Evolutionary conservation across 345 rosid genomes (phyloP), one percentile per base, ranked within the genome.

Genomic region (Salix exigua): DNA sequence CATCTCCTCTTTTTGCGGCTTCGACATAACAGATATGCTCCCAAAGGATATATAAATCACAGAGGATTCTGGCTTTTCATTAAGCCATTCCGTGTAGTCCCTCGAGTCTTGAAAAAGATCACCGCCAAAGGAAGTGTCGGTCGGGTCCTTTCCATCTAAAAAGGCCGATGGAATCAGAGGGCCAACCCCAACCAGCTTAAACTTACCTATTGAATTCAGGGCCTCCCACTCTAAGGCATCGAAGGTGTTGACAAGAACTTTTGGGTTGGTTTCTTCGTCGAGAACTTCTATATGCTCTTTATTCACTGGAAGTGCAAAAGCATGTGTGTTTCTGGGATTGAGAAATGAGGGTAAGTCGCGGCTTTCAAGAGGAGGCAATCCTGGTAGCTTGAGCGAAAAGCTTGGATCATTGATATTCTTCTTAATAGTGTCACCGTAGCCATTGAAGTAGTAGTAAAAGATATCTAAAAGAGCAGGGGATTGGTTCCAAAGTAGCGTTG

Each of bases 401-500:
- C 82, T 33, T 1, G 75, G 76, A 25, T 75, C 86, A 18, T 72
- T 37, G 63, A 65, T 73, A 13, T 14, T 37, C 48, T 37, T 33
- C 23, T 35, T 42, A n/a, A 89, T 83, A 6, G n/a, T 65, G 16
- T 85, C 85, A 0, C 16, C 75, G 1, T 80, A 86, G 10, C 85
- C 83, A 42, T 77, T 51, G 73, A 90, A 87, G 85, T 82, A 85
- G 74, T 85, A 78, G 79, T 90, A 80, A 78, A 88, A 90, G 70
- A 89, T 80, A 74, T 82, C 85, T 2, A 92, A 75, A 5, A 89
- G 88, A 0, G 87, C 80, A 2, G 97, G 90, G 0, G 94, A 85
- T 28, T 92, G 94, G 25, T 82, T 82, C 91, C 97, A 92, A 3
- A 90, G 85, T 4, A 90, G 78, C 1, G 88, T 77, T 0, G 85